phyloP scores from a whole-genome alignment of 495 filamentous ascomycete genomes.

The Hypomontagnella monticulosa region DNA sequence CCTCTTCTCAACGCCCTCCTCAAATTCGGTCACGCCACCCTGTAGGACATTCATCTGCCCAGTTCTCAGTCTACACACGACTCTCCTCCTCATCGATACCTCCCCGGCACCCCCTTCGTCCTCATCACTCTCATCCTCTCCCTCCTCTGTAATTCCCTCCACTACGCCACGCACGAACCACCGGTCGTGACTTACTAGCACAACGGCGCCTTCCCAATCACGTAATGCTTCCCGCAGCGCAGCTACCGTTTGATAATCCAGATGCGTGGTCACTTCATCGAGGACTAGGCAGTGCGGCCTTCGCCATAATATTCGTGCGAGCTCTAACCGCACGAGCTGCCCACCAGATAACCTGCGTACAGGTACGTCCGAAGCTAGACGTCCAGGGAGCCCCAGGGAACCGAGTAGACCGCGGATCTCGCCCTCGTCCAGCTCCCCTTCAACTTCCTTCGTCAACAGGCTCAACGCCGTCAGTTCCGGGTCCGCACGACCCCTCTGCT shows the following conservation, averaged over 20 bases:
- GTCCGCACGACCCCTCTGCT: conserved; percentile 53
- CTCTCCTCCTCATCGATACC: conserved; percentile 57
- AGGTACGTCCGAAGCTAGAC: conserved; percentile 74
- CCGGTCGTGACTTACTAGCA: conserved; percentile 80
- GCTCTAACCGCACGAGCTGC: conserved; percentile 78
- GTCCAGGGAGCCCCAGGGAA: conserved; percentile 71
- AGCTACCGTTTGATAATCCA: conserved; percentile 79
- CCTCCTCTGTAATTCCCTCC: conserved; percentile 68
- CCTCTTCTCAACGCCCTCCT: conserved; percentile 69
- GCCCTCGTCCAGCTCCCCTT: conserved; percentile 65
- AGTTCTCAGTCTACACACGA: conserved; percentile 67
- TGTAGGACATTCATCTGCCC: conserved; percentile 66
- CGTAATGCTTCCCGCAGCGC: conserved; percentile 72
- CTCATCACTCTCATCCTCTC: conserved; percentile 55
- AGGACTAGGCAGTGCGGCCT: conserved; percentile 78
- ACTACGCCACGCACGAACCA: conserved; percentile 76
- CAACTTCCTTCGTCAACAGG: conserved; percentile 60
- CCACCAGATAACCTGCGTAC: conserved; percentile 75
- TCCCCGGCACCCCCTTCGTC: conserved; percentile 51
- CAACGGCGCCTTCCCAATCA: conserved; percentile 73
- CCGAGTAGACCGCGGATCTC: conserved; percentile 69
- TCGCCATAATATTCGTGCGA: conserved; percentile 73
- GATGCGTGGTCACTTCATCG: conserved; percentile 87
- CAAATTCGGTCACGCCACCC: conserved; percentile 71
- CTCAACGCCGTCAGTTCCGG: conserved; percentile 68